phyloP scores from a whole-genome alignment of 495 filamentous ascomycete genomes.

The Aspergillus ellipticus region DNA sequence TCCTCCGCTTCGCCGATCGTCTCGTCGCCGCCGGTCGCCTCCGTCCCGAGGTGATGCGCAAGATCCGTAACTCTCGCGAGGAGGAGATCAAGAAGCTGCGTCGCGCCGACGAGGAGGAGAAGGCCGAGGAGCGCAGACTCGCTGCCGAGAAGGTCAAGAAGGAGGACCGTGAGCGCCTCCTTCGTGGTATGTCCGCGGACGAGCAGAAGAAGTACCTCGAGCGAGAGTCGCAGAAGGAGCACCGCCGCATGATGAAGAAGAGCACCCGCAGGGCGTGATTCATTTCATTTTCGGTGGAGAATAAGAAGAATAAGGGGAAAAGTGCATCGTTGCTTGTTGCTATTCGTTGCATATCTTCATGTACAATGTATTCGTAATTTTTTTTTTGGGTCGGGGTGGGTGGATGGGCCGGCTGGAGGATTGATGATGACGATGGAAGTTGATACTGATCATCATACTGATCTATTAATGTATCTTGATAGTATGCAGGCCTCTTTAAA shows the following conservation, averaged over 20 bases:
- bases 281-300: neutral
- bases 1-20: constrained; percentile 77
- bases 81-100: constrained; percentile 76
- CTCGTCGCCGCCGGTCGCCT: constrained; percentile 76
- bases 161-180: constrained; percentile 79
- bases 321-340: constrained; percentile 6
- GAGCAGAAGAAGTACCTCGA: constrained; percentile 96
- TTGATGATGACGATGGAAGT: neutral
- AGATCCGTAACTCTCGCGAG: constrained; percentile 75
- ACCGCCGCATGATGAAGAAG: constrained; percentile 70
- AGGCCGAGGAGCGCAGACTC: constrained; percentile 79
- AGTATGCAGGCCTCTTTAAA: neutral
- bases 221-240: constrained; percentile 79
- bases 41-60: constrained; percentile 83
- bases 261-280: constrained; percentile 47
- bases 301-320: neutral
- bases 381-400: constrained; percentile 11
- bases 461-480: neutral
- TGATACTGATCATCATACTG: neutral
- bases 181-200: constrained; percentile 82
- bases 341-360: constrained; percentile 20
- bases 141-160: constrained; percentile 85
- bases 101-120: constrained; percentile 82
- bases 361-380: constrained; percentile 26
- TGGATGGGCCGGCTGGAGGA: neutral